Conservation (phyloP, 768 basidiomycete species). For the Sutorius australiensis region DNA sequence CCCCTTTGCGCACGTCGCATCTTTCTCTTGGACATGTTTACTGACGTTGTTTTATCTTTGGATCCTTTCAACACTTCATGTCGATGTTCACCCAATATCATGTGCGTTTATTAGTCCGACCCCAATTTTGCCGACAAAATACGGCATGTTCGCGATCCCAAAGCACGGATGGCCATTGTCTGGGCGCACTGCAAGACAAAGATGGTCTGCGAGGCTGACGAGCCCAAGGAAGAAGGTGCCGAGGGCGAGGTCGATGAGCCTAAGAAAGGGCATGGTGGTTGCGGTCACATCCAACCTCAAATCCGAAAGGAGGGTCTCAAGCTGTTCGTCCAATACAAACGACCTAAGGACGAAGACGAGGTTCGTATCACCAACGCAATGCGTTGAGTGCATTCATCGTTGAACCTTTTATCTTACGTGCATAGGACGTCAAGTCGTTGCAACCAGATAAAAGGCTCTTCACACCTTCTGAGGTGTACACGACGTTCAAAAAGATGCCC, state of each 20-base stretch:
- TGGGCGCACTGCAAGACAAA: slow-evolving; percentile 87
- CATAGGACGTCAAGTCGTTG: slow-evolving; percentile 72
- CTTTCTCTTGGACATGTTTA: slow-evolving; percentile 36
- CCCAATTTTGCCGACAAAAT: slow-evolving; percentile 82
- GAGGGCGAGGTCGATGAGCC: slow-evolving; percentile 60
- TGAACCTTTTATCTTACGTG: slow-evolving; percentile 6
- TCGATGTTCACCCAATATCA: slow-evolving; percentile 22
- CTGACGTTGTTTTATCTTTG: slow-evolving; percentile 61
- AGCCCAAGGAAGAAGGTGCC: slow-evolving; percentile 80
- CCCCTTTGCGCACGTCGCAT: slow-evolving; percentile 25
- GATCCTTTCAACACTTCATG: slow-evolving; percentile 40
- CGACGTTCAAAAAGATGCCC: slow-evolving; percentile 93
- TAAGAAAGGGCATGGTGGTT: slow-evolving; percentile 95
- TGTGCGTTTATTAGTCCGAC: slow-evolving; percentile 59
- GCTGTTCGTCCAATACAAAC: slow-evolving; percentile 92
- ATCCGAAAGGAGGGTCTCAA: slow-evolving; percentile 95
- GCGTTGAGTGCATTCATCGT: not conserved
- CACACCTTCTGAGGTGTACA: slow-evolving; percentile 85
- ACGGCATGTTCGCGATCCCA: slow-evolving; percentile 81
- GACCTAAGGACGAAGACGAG: slow-evolving; percentile 92
- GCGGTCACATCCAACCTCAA: slow-evolving; percentile 86
- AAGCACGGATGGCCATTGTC: slow-evolving; percentile 81
- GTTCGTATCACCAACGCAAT: slow-evolving; percentile 43
- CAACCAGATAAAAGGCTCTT: slow-evolving; percentile 82
- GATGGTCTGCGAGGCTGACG: slow-evolving; percentile 85